Percentiles rank a stretch among this genome's conserved stretches.
Conservation (phyloP, 2,329 filamentous ascomycete species). For the Penicillium vulpinum region DNA sequence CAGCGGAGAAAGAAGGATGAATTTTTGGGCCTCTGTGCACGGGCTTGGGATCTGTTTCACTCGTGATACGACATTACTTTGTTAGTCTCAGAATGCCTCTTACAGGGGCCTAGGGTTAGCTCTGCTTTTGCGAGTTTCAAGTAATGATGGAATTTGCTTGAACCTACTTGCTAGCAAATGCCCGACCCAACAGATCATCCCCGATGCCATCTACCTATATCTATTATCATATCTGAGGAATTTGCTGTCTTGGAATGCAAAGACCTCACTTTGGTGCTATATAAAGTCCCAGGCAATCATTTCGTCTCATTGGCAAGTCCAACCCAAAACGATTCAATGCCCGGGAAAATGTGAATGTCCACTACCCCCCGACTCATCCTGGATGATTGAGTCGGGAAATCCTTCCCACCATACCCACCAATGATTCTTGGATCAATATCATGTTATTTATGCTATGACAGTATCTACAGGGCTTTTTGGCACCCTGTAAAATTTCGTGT, state of each 20-base stretch:
- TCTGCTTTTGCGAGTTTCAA: not conserved
- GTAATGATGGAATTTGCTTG: constrained; percentile 11
- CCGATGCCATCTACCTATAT: not conserved
- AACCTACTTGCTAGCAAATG: not conserved
- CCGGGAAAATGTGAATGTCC: constrained; percentile 2
- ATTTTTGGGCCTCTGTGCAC: constrained; percentile 80
- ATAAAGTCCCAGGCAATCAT: not conserved
- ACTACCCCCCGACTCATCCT: constrained; percentile 12
- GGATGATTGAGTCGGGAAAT: constrained; percentile 9
- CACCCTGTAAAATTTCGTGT: constrained; percentile 15
- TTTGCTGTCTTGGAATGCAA: not conserved
- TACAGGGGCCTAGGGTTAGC: not conserved
- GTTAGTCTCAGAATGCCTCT: not conserved
- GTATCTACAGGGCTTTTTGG: constrained; percentile 7
- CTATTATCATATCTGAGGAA: not conserved
- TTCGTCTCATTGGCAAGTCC: not conserved
- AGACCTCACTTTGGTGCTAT: not conserved
- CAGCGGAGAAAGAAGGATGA: constrained; percentile 87
- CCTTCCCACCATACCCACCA: constrained; percentile 13
- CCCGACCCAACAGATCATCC: not conserved
- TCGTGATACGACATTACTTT: constrained; percentile 56
- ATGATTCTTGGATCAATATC: constrained; percentile 27
- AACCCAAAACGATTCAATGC: not conserved
- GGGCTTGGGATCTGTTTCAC: constrained; percentile 97
- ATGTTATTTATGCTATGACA: constrained; percentile 21